These are phyloP conservation scores for Chrysosporium keratinophilum DNA, from an alignment of 2,329 filamentous ascomycete genomes.

Conservation along the genomic window DNA sequence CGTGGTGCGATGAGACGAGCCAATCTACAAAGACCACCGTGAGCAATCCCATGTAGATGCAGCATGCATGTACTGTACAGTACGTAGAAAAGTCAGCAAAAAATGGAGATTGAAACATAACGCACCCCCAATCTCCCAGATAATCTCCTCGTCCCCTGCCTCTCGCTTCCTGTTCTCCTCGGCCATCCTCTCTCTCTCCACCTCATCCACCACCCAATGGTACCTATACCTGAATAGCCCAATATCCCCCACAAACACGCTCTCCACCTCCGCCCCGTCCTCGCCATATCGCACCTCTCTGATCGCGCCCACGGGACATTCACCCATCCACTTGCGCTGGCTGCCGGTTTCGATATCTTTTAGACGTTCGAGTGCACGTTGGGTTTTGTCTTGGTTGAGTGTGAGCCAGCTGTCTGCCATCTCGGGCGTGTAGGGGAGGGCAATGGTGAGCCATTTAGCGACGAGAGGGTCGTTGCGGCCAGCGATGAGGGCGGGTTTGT, in stretches of 20 bases:
- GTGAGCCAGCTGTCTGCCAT: slow-evolving; percentile 2
- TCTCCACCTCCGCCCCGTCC: slow-evolving; percentile 7
- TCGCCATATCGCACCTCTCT: slow-evolving; percentile 6
- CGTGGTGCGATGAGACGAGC: slow-evolving; percentile 9
- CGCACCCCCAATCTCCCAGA: slow-evolving; percentile 12
- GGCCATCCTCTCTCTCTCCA: neutral
- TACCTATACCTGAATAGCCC: slow-evolving; percentile 6
- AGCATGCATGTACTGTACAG: too few species aligned
- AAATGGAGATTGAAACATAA: neutral
- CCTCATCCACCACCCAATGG: slow-evolving; percentile 6
- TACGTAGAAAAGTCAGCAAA: neutral
- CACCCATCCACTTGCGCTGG: slow-evolving; percentile 1
- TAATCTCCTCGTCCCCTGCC: slow-evolving; percentile 10
- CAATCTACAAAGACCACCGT: slow-evolving; percentile 5
- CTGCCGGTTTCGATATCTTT: neutral
- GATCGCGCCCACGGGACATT: slow-evolving; percentile 10
- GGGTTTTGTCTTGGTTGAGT: neutral
- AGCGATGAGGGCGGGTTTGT: neutral
- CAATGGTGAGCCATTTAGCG: slow-evolving; percentile 7
- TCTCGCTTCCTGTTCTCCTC: slow-evolving; percentile 5
- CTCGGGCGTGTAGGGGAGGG: slow-evolving; percentile 10
- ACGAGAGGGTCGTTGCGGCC: slow-evolving; percentile 7
- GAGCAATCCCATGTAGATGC: too few species aligned
- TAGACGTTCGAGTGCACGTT: neutral
- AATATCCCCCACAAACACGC: slow-evolving; percentile 8